These are phyloP conservation scores for Mycosphaerella sp. DNA, from an alignment of 2,329 filamentous ascomycete genomes.

Conservation along the genomic window DNA sequence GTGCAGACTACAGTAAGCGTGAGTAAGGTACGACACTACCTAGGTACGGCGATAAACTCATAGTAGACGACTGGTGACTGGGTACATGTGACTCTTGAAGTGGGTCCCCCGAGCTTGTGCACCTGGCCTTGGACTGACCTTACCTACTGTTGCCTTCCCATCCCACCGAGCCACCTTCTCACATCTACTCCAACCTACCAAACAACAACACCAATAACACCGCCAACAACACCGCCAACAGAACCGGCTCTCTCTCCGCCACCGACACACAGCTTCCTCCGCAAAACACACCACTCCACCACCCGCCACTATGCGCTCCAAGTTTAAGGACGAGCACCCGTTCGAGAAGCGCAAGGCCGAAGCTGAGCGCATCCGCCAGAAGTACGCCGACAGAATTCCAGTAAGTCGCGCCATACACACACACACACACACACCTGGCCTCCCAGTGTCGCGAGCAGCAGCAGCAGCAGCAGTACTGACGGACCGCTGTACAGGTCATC, in stretches of 20 bases:
- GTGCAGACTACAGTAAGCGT: neutral
- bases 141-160: too few species aligned
- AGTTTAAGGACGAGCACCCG: constrained; percentile 99
- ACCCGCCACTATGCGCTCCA: constrained; percentile 76
- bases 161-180: too few species aligned
- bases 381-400: constrained; percentile 96
- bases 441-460: neutral
- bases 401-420: constrained; percentile 53
- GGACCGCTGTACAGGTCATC: constrained; percentile 63
- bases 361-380: constrained; percentile 97
- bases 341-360: constrained; percentile 99
- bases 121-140: too few species aligned
- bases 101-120: too few species aligned
- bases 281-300: neutral
- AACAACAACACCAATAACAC: neutral
- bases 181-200: neutral
- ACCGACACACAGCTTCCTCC: neutral
- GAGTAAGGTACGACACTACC: neutral
- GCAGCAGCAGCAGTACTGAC: constrained; percentile 1
- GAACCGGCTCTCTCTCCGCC: neutral
- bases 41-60: neutral
- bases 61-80: too few species aligned
- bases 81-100: too few species aligned
- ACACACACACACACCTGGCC: constrained; percentile 1
- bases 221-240: neutral